Evolutionary conservation across 2,329 filamentous ascomycete genomes (phyloP), one percentile per base, ranked within the genome.

Genomic region (Pleoardoris graminearum): DNA sequence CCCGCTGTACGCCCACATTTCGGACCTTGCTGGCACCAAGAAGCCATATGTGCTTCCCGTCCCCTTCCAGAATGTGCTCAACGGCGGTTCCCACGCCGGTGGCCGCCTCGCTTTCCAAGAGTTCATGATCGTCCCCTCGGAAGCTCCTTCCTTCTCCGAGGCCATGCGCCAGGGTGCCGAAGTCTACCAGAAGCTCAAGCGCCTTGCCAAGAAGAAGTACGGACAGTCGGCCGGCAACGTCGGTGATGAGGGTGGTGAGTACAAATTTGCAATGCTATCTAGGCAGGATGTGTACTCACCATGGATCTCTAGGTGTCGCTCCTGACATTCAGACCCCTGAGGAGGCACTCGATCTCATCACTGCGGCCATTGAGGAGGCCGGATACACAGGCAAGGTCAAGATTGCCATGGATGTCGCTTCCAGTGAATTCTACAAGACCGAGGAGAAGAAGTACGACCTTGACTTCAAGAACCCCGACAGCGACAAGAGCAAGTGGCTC

Each of bases 401-500:
- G 79, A 99, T 99, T 71, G 94, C 94, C 76, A 96, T 99, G 91
- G 94, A 99, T 73, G 93, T 97, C 75, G 94, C 94, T 63, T 97
- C 94, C 63, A 96, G 90, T 83, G 94, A 99, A 80, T 99, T 99
- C 85, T 99, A 99, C 89, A 97, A 97, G 75, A 67, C 72, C 45
- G 90, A 94, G 47, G 93, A 81, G 76, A 97, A 97, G 89, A 97
- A 97, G 85, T 99, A 99, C 85, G 94, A 99, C 76, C 85, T 99
- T 63, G 94, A 97, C 88, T 99, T 97, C 90, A 97, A 99, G 90
- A 99, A 99, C 87, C 93, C 94, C 72, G 88, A 97, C 61, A 94
- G 89, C 77, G 94, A 99, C 82, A 84, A 87, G 74, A 84, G 80
- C 83, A 97, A 99, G 86, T 97, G 94, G 94, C 83, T 99, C 83